Percentiles rank a stretch among this genome's conserved stretches.
Conservation (phyloP, 2,329 filamentous ascomycete species). For the Coniochaeta sp. region DNA sequence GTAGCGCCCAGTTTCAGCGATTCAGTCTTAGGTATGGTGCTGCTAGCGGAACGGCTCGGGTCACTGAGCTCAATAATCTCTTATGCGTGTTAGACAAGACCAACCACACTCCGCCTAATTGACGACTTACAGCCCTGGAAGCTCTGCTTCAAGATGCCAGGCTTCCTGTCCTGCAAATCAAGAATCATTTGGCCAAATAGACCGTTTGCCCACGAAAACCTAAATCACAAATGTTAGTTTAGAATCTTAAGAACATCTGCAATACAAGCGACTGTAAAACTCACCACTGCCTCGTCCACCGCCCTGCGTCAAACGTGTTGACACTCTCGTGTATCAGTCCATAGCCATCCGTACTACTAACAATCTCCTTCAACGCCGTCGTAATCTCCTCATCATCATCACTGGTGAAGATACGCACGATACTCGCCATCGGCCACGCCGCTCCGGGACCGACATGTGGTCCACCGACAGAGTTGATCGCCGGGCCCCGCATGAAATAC, state of each 20-base stretch:
- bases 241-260: too few species aligned
- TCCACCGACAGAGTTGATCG: slow-evolving; percentile 43
- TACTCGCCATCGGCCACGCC: slow-evolving; percentile 82
- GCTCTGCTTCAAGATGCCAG: slow-evolving; percentile 34
- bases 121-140: slow-evolving; percentile 20
- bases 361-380: slow-evolving; percentile 50
- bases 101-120: not conserved
- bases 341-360: slow-evolving; percentile 63
- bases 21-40: too few species aligned
- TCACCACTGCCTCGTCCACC: slow-evolving; percentile 37
- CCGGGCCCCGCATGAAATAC: slow-evolving; percentile 51
- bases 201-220: slow-evolving; percentile 89
- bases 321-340: slow-evolving; percentile 79
- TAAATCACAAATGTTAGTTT: slow-evolving; percentile 22
- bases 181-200: slow-evolving; percentile 79
- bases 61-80: not conserved
- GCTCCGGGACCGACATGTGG: slow-evolving; percentile 54
- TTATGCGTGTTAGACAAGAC: not conserved
- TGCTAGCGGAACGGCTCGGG: not conserved
- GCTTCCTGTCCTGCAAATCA: slow-evolving; percentile 64
- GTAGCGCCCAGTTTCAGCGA: too few species aligned
- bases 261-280: slow-evolving; percentile 5
- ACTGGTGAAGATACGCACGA: slow-evolving; percentile 72
- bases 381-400: slow-evolving; percentile 69
- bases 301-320: slow-evolving; percentile 49